Base-by-base conservation (phyloP, 805 yeast genomes). In the Nakazawaea populi region DNA sequence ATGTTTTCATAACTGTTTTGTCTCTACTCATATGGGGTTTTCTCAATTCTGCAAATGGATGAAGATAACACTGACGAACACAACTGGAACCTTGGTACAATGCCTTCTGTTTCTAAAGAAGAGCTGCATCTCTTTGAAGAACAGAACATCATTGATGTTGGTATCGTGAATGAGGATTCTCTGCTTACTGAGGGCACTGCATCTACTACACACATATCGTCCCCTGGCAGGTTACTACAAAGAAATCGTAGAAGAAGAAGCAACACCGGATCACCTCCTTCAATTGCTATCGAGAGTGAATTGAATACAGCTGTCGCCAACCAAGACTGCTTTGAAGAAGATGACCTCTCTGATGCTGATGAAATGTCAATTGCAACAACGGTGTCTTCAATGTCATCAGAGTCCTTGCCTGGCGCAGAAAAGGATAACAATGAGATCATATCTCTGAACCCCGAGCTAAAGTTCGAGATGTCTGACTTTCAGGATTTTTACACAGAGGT, bases 391-490 rank as follows among this genome's bases (percentile, higher is more conserved):
- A 37, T 31, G 14, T 49, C 48, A 27, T 7, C 35, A 6, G 44
- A 27, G 37, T 42, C 47, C 18, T n/a, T 14, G 12, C 37, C 39
- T 28, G 39, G 42, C 6, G 34, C 44, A 8, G 59, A 52, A 29
- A 58, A 61, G 27, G 61, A 54, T 31, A 67, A 64, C 34, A 59
- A 58, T 37, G 66, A 60, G 44, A 60, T 68, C 32, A 61, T 68
- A 7, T 47, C 68, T 24, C 69, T 65, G 45, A 62, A 62, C 49
- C 80, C 83, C 0, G 70, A 68, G 30, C 60, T 82, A 5, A 64
- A 71, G 5, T 83, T 76, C 65, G 59, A 65, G 4, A 71, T 69
- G 52, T 44, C 60, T 4, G 80, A 76, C 46, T 57, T 60, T 1
- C 65, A 69, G 10, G 52, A 60, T 1, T 60, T 78, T 14, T 52